phyloP scores from a whole-genome alignment of 495 filamentous ascomycete species.

The Penicillium canescens region DNA sequence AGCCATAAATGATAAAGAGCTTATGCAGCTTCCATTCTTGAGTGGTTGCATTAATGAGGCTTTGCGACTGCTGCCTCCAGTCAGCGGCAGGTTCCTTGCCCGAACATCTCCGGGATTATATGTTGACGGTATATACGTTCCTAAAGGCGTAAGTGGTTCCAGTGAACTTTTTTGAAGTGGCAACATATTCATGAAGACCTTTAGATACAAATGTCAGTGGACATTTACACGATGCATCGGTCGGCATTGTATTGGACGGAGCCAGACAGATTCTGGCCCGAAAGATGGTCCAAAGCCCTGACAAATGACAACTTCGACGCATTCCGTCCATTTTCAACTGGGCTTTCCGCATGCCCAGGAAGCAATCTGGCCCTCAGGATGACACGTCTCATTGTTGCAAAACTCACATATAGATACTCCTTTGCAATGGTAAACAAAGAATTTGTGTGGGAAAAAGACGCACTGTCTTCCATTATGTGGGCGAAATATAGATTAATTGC shows the following conservation, averaged over 20 bases:
- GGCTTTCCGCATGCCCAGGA: background rate
- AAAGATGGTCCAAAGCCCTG: background rate
- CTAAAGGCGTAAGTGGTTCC: background rate
- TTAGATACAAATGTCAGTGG: background rate
- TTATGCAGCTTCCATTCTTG: background rate
- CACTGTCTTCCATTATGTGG: background rate
- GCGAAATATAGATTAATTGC: no score
- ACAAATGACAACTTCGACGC: background rate
- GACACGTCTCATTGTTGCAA: background rate
- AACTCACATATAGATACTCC: background rate
- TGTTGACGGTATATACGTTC: background rate
- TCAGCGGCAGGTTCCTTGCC: background rate
- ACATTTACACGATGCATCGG: background rate
- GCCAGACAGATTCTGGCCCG: background rate
- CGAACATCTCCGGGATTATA: background rate
- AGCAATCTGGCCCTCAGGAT: background rate
- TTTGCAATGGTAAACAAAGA: background rate
- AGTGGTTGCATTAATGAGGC: background rate
- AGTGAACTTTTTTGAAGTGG: background rate
- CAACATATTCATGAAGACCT: background rate
- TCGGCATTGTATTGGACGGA: background rate
- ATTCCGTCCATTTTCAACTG: background rate
- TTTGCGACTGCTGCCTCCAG: background rate
- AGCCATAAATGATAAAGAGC: background rate
- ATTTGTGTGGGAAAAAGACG: background rate